These are phyloP conservation scores for Ballota nigra DNA, from an alignment of 257 asterid genomes.

Conservation along the genomic window DNA sequence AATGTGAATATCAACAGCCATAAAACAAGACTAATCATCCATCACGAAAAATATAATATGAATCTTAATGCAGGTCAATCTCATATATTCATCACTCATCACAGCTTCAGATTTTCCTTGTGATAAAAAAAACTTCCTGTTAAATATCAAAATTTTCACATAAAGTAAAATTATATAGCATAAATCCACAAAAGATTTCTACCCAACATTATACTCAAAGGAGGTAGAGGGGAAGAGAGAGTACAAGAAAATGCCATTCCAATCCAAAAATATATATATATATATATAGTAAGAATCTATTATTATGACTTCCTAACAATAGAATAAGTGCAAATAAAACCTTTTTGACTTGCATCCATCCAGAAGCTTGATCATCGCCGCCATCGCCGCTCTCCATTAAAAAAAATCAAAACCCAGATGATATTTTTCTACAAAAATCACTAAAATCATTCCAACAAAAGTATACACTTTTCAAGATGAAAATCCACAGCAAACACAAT, in stretches of 20 bases:
- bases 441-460: conserved; percentile 20
- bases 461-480: not conserved
- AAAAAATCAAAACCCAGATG: conserved; percentile 1
- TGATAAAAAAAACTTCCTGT: not conserved
- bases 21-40: not conserved
- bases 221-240: not conserved
- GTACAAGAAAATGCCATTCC: not conserved
- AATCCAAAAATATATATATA: not conserved
- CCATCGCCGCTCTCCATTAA: conserved; percentile 68
- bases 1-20: not conserved
- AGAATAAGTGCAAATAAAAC: conserved; percentile 36
- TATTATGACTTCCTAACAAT: conserved; percentile 21
- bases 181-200: not conserved
- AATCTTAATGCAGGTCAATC: conserved; percentile 8
- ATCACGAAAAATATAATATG: not conserved
- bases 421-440: conserved; percentile 25
- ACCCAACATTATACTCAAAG: not conserved
- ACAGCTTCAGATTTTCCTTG: conserved; percentile 6
- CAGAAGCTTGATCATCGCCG: conserved; percentile 87
- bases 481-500: conserved; percentile 16
- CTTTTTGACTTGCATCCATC: conserved; percentile 99
- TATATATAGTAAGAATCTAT: not conserved
- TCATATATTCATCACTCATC: not conserved
- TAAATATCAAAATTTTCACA: not conserved
- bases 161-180: conserved; percentile 5